Evolutionary conservation across 1,284 basidiomycete genomes (phyloP).

Genomic region (Sutorius eximius): DNA sequence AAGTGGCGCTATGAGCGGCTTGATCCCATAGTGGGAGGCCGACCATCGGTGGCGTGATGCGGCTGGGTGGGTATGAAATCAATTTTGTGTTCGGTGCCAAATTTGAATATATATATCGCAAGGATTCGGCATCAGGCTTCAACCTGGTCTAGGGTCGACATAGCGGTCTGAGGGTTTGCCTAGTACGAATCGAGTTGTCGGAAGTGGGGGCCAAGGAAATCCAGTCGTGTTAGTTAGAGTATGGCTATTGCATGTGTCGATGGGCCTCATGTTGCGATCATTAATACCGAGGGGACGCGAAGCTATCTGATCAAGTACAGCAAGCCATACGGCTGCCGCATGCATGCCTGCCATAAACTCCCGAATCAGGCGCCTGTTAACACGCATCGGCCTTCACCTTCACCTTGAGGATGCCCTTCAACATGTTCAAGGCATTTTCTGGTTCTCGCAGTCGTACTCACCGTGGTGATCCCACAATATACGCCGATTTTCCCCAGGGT

Average conservation of each 20-base stretch:
- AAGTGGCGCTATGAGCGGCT: constrained; percentile 3
- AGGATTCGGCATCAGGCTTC: neutral
- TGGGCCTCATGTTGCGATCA: constrained; percentile 11
- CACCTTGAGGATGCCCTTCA: constrained; percentile 37
- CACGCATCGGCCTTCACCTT: constrained; percentile 10
- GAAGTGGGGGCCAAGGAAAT: neutral
- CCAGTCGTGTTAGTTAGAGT: constrained; percentile 1
- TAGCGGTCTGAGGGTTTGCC: neutral
- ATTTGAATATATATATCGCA: neutral
- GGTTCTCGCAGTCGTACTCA: constrained; percentile 35
- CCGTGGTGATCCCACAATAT: constrained; percentile 28
- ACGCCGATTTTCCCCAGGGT: constrained; percentile 32
- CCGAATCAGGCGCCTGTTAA: constrained; percentile 5
- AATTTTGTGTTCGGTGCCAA: constrained; percentile 1
- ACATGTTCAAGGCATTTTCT: constrained; percentile 39
- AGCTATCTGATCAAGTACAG: constrained; percentile 5
- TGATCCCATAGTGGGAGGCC: constrained; percentile 16
- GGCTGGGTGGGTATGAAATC: constrained; percentile 4
- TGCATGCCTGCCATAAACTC: constrained; percentile 34
- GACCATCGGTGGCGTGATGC: constrained; percentile 12
- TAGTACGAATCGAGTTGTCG: neutral
- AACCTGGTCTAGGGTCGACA: neutral
- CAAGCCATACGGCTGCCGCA: constrained; percentile 29
- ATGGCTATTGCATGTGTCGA: neutral
- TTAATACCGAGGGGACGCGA: neutral